phyloP scores from a whole-genome alignment of 2,329 filamentous ascomycete genomes.

The Botrytis porri region DNA sequence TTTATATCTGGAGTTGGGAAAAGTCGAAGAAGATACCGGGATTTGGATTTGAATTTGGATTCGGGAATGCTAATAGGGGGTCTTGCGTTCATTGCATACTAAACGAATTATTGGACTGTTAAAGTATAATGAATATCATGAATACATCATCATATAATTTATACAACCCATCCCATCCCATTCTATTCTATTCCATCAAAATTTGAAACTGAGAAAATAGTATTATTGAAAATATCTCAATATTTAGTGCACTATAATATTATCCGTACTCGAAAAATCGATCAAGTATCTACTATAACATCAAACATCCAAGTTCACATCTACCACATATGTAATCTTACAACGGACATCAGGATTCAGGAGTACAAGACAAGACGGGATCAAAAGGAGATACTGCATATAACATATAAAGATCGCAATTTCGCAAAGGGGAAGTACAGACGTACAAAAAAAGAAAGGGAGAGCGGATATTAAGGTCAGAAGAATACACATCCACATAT shows the following conservation, averaged over 20 bases:
- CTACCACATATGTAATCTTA: not conserved
- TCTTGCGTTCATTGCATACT: too few relatives aligned
- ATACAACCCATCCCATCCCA: not conserved
- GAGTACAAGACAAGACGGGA: not conserved
- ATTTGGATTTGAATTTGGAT: not conserved
- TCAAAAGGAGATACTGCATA: not conserved
- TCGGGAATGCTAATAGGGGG: not conserved
- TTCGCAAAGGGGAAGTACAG: not conserved
- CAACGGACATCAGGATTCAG: not conserved
- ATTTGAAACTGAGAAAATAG: not conserved
- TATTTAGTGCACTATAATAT: not conserved
- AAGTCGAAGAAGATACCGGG: not conserved
- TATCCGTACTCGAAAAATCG: not conserved
- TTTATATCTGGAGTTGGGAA: not conserved
- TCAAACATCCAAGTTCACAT: accelerated
- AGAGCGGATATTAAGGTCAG: too few relatives aligned
- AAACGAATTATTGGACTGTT: not conserved
- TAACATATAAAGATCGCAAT: not conserved
- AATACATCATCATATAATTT: not conserved
- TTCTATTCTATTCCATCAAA: not conserved
- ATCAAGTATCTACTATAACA: not conserved
- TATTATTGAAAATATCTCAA: not conserved
- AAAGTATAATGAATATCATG: not conserved
- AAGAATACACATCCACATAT: not conserved
- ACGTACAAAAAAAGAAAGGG: not conserved